Evolutionary conservation across 345 rosid genomes (phyloP), one percentile per base, ranked within the genome.

Genomic region (Nasturtium officinale): DNA sequence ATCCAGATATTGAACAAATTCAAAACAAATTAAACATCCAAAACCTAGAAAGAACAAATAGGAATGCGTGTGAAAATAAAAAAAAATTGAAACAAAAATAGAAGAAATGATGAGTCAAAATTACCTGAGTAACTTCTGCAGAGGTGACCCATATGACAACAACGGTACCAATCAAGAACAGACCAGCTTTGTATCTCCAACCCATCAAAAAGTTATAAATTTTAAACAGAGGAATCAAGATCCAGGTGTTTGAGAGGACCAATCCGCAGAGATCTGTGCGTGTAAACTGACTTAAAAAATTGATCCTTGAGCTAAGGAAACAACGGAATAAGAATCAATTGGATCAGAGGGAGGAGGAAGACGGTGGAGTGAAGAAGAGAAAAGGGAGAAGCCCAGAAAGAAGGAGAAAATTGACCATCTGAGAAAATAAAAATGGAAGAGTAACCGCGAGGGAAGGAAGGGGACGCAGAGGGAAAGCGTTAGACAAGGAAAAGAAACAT

Each of bases 61-160:
- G 26, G 18, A n/a, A 67, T 16, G 51, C 9, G 17, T 20, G 43
- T 48, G 10, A 20, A 61, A 61, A 48, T 17, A 10, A 38, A 43
- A 42, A 38, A 43, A 42, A 7, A 0, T 33, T 11, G 7, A 26
- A 50, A 35, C 9, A 40, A 50, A 61, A 29, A 37, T 1, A 5
- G 35, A 17, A 5, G 38, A 48, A 21, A 46, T 38, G 7, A 10
- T 7, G 52, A 63, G 64, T n/a, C 32, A 37, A 32, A 12, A 48
- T 0, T 23, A 87, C 94, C 98, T 90, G 97, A 79, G 97, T 89
- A 52, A 89, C 94, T 83, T 89, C 94, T 33, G 95, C 97, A 30
- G 92, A 90, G 74, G 90, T 78, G 72, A 90, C 96, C 97, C 95
- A 89, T 74, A 95, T 95, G 71, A 95, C 64, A 74, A 95, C 99